phyloP scores from a whole-genome alignment of 2,329 filamentous ascomycete genomes.

The Pseudopithomyces maydicus region DNA sequence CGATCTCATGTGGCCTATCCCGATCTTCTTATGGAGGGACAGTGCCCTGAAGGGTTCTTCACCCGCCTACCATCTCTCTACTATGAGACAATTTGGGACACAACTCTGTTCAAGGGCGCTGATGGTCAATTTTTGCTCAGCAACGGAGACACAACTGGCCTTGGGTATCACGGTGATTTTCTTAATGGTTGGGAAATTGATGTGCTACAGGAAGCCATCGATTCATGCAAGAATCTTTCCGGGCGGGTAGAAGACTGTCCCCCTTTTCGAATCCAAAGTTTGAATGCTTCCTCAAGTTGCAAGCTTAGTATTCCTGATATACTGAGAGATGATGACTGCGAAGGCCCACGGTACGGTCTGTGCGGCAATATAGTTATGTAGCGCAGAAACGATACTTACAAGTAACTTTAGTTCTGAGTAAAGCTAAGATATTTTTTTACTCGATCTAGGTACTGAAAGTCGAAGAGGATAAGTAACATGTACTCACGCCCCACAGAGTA shows the following conservation, averaged over 20 bases:
- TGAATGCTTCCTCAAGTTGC: slow-evolving; percentile 67
- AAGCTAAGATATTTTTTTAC: too few species aligned
- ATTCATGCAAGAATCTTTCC: slow-evolving; percentile 72
- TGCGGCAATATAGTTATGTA: neutral
- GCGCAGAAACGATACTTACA: too few species aligned
- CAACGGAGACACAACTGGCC: slow-evolving; percentile 74
- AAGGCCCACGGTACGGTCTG: neutral
- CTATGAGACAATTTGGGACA: slow-evolving; percentile 63
- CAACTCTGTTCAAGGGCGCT: slow-evolving; percentile 56
- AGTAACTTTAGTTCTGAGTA: too few species aligned
- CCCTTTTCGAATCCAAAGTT: slow-evolving; percentile 73
- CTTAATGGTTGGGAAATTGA: too few species aligned
- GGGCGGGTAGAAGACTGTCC: slow-evolving; percentile 50
- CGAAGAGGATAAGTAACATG: too few species aligned
- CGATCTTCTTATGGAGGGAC: slow-evolving; percentile 55
- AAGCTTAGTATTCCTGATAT: neutral
- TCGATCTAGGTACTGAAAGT: too few species aligned
- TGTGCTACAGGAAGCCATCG: too few species aligned
- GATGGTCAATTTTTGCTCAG: slow-evolving; percentile 68
- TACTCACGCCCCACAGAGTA: too few species aligned
- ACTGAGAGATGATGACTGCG: neutral
- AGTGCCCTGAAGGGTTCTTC: slow-evolving; percentile 60
- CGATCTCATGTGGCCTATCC: slow-evolving; percentile 70
- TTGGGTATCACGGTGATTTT: slow-evolving; percentile 75
- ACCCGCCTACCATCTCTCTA: slow-evolving; percentile 65